Base-by-base conservation (phyloP, 352 stramenopile species). In the Plasmopara viticola region DNA sequence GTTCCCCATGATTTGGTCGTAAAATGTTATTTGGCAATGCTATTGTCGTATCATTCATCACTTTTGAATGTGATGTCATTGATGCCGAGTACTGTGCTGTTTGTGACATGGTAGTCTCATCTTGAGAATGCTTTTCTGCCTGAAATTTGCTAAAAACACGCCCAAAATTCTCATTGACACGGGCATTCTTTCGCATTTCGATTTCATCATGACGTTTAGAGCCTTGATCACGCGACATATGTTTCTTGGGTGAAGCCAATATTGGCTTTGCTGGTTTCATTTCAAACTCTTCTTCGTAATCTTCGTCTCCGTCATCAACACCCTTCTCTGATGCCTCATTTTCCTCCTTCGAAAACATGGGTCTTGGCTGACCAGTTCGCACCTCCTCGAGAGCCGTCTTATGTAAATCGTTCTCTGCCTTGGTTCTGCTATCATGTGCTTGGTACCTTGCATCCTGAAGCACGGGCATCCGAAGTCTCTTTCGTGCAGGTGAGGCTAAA, bases 101-200 rank as follows among this genome's bases (percentile, higher is more conserved):
- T 49, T 56, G 50, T 10, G 53, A 57, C 28, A 53, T 49, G 10
- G 25, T 20, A n/a, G 29, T 60, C 31, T 28, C n/a, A 5, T 25
- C 47, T n/a, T 40, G 20, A 35, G 31, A 6, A 15, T 57, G 56
- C 9, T 57, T 35, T 25, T 69, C 54, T 5, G 64, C 56, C 34
- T 74, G 55, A 57, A 85, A 87, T 7, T 67, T 65, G 6, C 49
- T 64, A 45, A 85, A 73, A 2, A 67, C 75, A 5, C 60, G 64
- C 42, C 63, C 48, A 41, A 85, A 87, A 41, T 90, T 70, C 13
- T 78, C 51, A 43, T 68, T 86, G 1, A 66, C 48, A 1, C 70
- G 64, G 44, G 70, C 67, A 56, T 66, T 55, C 43, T 64, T 62
- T 14, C 48, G 31, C 8, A 54, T 46, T 46, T 62, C 56, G 18